phyloP scores from a whole-genome alignment of 306 rosid genomes.

The Cicer judaicum region DNA sequence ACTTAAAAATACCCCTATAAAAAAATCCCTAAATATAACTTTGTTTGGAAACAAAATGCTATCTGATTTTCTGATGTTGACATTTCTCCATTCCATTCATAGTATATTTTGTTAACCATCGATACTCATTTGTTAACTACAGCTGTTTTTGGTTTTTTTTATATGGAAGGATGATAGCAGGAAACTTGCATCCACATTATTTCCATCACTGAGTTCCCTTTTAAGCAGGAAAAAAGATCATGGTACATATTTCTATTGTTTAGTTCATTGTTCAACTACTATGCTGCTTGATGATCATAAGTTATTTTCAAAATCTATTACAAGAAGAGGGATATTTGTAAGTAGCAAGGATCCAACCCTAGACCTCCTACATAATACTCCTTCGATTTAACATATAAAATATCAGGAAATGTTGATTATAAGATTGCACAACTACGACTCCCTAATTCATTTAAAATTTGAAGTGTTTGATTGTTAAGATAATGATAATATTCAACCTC shows the following conservation, averaged over 20 bases:
- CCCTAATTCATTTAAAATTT: too few relatives aligned
- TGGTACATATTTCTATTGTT: slow-evolving; percentile 56
- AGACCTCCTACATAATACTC: too few relatives aligned
- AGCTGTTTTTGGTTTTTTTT: slow-evolving; percentile 40
- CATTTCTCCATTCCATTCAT: slow-evolving; percentile 13
- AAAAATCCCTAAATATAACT: not conserved
- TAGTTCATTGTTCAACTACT: slow-evolving; percentile 27
- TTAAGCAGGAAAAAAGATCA: slow-evolving; percentile 85
- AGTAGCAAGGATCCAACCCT: too few relatives aligned
- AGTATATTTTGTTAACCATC: not conserved
- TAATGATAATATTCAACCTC: too few relatives aligned
- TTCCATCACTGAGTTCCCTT: slow-evolving; percentile 72
- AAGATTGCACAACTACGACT: too few relatives aligned
- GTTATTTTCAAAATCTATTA: not conserved
- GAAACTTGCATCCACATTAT: slow-evolving; percentile 73
- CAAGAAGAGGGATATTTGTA: too few relatives aligned
- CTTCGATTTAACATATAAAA: too few relatives aligned
- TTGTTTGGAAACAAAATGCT: slow-evolving; percentile 10
- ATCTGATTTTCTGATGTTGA: not conserved
- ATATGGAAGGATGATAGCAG: slow-evolving; percentile 82
- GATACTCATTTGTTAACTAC: slow-evolving; percentile 24
- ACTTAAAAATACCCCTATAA: not conserved
- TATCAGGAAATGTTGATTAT: too few relatives aligned
- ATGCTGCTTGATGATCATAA: slow-evolving; percentile 6
- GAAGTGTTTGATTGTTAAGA: too few relatives aligned